Conservation (phyloP, 108 stramenopile genomes). For the Fistulifera pelliculosa region DNA sequence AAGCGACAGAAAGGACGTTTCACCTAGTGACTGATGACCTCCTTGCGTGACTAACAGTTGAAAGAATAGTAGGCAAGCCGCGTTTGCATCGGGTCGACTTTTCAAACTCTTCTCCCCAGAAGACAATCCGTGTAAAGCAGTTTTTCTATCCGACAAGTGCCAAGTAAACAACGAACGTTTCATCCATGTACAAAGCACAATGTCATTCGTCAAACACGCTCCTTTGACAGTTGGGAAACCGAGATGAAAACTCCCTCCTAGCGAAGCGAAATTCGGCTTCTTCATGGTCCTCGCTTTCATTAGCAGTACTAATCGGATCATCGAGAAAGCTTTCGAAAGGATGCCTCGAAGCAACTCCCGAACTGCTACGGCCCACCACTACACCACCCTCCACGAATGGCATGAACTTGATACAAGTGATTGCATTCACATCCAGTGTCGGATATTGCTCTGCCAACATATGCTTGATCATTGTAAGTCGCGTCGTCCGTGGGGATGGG, state of each 20-base stretch:
- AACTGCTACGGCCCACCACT: constrained; percentile 4
- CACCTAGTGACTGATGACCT: too few species aligned
- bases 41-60: too few species aligned
- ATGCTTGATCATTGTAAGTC: constrained; percentile 13
- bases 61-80: too few species aligned
- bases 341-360: constrained; percentile 3
- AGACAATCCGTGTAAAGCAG: too few species aligned
- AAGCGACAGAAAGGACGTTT: too few species aligned
- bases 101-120: too few species aligned
- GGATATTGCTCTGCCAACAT: constrained; percentile 30
- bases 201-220: too few species aligned
- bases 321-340: not conserved
- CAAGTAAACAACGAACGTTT: too few species aligned
- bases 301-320: constrained; percentile 1
- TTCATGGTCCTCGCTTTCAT: not conserved
- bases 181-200: too few species aligned
- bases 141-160: too few species aligned
- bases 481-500: constrained; percentile 25
- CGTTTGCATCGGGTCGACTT: too few species aligned
- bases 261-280: constrained; percentile 3
- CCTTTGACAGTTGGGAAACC: constrained; percentile 9
- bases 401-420: constrained; percentile 5
- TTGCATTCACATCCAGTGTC: not conserved
- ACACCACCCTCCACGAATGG: constrained; percentile 7
- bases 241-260: constrained; percentile 3